Conservation (phyloP, 2,329 filamentous ascomycete genomes). For the Microdochium bolleyi region DNA sequence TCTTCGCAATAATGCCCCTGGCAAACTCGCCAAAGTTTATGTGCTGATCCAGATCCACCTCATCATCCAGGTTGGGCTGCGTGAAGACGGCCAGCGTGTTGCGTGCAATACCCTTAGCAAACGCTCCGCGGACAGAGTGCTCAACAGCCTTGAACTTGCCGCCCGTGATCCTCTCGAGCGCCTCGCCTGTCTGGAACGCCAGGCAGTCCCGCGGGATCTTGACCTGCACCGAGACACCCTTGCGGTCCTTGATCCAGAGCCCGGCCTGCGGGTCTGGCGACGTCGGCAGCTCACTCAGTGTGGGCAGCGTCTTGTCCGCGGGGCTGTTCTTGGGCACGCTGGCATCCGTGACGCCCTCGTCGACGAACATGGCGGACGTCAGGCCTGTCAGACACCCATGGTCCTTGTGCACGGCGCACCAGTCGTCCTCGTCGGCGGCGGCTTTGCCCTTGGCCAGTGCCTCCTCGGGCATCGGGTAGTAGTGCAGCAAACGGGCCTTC, state of each 20-base stretch:
- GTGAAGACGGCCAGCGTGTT: constrained; percentile 97
- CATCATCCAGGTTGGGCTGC: constrained; percentile 82
- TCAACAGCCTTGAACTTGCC: constrained; percentile 91
- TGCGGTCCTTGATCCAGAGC: constrained; percentile 87
- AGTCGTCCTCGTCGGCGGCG: constrained; percentile 64
- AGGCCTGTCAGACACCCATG: constrained; percentile 91
- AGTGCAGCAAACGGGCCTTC: constrained; percentile 87
- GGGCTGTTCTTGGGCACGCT: constrained; percentile 26
- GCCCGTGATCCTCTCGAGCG: constrained; percentile 82
- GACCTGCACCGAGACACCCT: constrained; percentile 79
- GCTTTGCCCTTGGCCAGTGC: constrained; percentile 23
- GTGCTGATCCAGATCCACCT: constrained; percentile 60
- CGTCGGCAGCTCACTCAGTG: constrained; percentile 60
- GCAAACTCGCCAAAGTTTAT: constrained; percentile 73
- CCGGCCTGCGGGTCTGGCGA: constrained; percentile 82
- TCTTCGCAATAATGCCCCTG: constrained; percentile 49
- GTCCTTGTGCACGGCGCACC: constrained; percentile 88
- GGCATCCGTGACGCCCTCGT: constrained; percentile 48
- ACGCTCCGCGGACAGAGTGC: constrained; percentile 82
- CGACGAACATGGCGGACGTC: constrained; percentile 93
- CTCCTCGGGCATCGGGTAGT: constrained; percentile 60
- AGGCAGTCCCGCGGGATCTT: constrained; percentile 86
- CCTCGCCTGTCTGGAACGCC: constrained; percentile 92
- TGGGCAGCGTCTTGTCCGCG: constrained; percentile 23
- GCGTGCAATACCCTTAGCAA: constrained; percentile 54